Base-by-base conservation (phyloP, 2,329 filamentous ascomycete species). In the Hirsutella minnesotensis region DNA sequence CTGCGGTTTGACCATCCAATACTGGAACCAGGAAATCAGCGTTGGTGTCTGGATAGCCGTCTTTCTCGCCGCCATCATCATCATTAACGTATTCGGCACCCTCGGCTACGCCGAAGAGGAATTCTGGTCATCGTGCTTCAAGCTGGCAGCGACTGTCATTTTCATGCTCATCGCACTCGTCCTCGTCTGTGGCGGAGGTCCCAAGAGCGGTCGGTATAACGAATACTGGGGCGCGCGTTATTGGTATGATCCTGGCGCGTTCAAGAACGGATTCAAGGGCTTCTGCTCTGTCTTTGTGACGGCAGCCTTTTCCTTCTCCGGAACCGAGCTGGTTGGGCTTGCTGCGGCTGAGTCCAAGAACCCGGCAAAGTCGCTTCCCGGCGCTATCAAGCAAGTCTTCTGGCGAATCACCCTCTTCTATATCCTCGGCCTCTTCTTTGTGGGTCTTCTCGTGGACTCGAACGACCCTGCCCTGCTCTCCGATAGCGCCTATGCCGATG, bases 341-440 rank as follows among this genome's bases (percentile, higher is more conserved):
- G 78, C 78, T 5, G 79, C 79, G 12, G 79, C 79, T 33, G 80
- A 84, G 61, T 75, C 79, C 0, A 62, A 59, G 15, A 81, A 83
- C 54, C 80, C 80, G 2, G 69, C 75, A 48, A 79, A 83, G 56
- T 76, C 79, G 1, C 70, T 90, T 1, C 85, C 85, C 1, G 80
- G 76, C 21, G 85, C 85, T 9, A 76, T 86, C 56, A 87, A 86
- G 65, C 84, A 88, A 60, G 82, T 68, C 22, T 69, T 68, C 53
- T 68, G 65, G 65, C 64, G 65, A 57, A 67, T 68, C 49, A 66
- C 64, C 39, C 53, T 68, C 45, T 69, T 69, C 53, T 69, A 69
- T 51, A 56, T 69, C 46, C 51, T 69, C 3, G 65, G 65, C 40
- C 61, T 69, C 36, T 63, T 67, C 51, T 66, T 67, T 40, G 60